Conservation (phyloP, 192 early-diverging fungal species). For the Neocallimastix lanati region DNA sequence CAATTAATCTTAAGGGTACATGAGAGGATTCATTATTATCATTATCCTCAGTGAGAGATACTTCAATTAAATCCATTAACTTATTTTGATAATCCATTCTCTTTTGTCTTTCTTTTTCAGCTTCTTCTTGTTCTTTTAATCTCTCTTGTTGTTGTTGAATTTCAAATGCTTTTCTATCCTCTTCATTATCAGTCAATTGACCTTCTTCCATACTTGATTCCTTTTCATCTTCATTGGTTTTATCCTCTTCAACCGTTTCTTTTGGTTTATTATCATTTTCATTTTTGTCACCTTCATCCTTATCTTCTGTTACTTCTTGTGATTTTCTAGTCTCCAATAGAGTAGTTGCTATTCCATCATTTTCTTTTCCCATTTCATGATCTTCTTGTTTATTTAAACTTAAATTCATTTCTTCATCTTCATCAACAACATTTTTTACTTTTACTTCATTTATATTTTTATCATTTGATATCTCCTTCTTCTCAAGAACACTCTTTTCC, state of each 20-base stretch:
- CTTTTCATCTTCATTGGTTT: background rate
- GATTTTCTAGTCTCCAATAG: no score
- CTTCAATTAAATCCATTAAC: background rate
- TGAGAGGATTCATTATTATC: background rate
- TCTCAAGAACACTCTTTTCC: no score
- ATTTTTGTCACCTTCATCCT: background rate
- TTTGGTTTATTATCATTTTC: background rate
- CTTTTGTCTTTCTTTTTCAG: background rate
- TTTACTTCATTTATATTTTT: no score
- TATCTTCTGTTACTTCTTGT: no score
- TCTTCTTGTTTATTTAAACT: no score
- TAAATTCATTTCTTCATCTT: no score
- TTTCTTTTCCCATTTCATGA: no score
- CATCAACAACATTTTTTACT: no score
- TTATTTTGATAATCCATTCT: background rate
- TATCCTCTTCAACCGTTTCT: background rate
- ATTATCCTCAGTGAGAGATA: background rate
- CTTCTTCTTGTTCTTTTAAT: background rate
- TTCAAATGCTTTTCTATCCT: background rate
- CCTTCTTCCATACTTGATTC: background rate
- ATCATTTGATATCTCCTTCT: no score
- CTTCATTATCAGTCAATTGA: background rate
- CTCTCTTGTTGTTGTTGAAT: background rate
- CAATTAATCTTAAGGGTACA: background rate
- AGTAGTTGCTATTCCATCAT: no score